These are phyloP conservation scores for Lyophyllum decastes DNA, from an alignment of 768 basidiomycete species.

Conservation along the genomic window DNA sequence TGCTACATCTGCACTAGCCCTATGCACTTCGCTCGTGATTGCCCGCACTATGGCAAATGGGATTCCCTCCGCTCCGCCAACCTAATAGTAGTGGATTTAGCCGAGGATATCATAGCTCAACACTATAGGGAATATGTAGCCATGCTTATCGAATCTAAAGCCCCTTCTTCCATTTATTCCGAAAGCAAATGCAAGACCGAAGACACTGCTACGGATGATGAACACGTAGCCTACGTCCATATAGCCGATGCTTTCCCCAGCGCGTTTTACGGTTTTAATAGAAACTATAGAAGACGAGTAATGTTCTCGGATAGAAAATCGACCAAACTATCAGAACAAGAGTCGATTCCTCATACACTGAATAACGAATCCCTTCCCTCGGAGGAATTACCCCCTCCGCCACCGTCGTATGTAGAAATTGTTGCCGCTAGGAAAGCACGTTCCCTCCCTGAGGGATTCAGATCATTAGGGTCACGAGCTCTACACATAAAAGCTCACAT, in stretches of 20 bases:
- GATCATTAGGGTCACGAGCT: not conserved
- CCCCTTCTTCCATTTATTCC: constrained; percentile 3
- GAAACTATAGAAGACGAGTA: not conserved
- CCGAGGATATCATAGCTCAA: not conserved
- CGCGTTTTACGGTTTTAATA: not conserved
- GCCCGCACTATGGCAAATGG: constrained; percentile 20
- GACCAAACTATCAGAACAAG: no score
- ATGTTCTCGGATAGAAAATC: not conserved
- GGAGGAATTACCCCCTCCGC: not conserved
- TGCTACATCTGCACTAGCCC: constrained; percentile 25
- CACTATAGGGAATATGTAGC: constrained; percentile 14
- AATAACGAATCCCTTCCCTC: not conserved
- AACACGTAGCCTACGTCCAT: not conserved
- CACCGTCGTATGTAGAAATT: not conserved
- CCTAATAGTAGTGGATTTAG: not conserved
- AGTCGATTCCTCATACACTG: not conserved
- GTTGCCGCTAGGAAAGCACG: not conserved
- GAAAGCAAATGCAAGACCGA: not conserved
- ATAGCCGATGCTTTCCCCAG: not conserved
- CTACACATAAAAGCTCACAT: not conserved
- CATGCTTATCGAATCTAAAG: constrained; percentile 16
- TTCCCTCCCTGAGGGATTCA: not conserved
- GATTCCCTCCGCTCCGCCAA: constrained; percentile 4
- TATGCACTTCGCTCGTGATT: constrained; percentile 20
- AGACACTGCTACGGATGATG: no score